A percentile compares a stretch with the other conserved stretches of the same genome.
Evolutionary conservation across 2,329 filamentous ascomycete species (phyloP).

Genomic region (Grosmannia clavigera): DNA sequence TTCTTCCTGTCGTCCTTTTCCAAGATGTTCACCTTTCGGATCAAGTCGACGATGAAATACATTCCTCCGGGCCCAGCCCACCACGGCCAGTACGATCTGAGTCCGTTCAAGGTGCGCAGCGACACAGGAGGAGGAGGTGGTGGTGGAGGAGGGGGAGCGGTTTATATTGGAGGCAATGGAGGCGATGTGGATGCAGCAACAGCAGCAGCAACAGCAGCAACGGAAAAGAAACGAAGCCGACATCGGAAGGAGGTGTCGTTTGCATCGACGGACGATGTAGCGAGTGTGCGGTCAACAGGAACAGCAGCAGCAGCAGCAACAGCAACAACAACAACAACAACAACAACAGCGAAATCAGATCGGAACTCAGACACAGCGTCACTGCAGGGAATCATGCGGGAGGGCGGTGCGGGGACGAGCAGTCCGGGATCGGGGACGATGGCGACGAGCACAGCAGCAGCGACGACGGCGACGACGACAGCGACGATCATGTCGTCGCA

Average conservation of each 20-base stretch:
- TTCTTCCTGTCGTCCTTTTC: constrained; percentile 75
- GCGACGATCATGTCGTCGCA: too few species aligned
- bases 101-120: constrained; percentile 71
- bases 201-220: constrained; percentile 34
- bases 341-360: too few species aligned
- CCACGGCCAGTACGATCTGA: constrained; percentile 68
- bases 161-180: constrained; percentile 35
- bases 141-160: constrained; percentile 36
- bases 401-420: too few species aligned
- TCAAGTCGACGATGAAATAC: constrained; percentile 80
- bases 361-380: too few species aligned
- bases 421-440: too few species aligned
- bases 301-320: too few species aligned
- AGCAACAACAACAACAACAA: too few species aligned
- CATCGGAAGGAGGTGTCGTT: constrained; percentile 58
- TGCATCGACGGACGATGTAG: constrained; percentile 41
- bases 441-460: too few species aligned
- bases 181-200: constrained; percentile 37
- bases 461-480: too few species aligned
- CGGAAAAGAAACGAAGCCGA: constrained; percentile 30
- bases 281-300: not conserved
- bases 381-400: too few species aligned
- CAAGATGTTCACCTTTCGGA: constrained; percentile 85
- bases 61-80: constrained; percentile 63
- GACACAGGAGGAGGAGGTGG: not conserved